These are phyloP conservation scores for Aspergillus asperescens DNA, from an alignment of 495 filamentous ascomycete genomes.

Conservation along the genomic window DNA sequence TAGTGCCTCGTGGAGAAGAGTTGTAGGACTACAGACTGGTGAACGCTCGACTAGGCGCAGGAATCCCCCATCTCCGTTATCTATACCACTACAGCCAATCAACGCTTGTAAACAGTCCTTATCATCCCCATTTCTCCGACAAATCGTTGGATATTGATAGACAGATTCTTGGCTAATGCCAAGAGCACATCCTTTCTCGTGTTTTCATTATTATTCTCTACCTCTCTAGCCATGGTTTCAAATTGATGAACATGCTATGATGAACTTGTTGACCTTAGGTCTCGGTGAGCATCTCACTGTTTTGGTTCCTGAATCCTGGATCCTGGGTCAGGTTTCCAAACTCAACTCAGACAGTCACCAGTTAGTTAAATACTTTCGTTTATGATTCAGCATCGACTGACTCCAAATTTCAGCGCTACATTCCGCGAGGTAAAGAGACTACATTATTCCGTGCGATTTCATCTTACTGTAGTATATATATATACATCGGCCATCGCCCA, in stretches of 20 bases:
- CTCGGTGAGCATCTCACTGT: background rate
- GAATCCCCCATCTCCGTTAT: conserved; percentile 13
- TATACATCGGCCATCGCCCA: too few species aligned
- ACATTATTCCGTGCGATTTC: too few species aligned
- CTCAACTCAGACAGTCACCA: too few species aligned
- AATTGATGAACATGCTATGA: background rate
- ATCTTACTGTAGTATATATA: too few species aligned
- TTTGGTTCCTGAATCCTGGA: too few species aligned
- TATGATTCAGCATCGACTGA: too few species aligned
- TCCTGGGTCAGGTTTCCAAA: background rate
- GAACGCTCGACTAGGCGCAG: background rate
- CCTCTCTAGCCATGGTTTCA: background rate
- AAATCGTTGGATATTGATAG: conserved; percentile 9
- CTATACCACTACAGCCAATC: conserved; percentile 8
- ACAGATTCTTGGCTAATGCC: conserved; percentile 6
- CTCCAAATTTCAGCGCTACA: too few species aligned
- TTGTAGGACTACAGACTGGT: background rate
- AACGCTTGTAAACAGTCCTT: background rate
- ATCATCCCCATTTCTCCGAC: conserved; percentile 14
- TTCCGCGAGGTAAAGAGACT: too few species aligned
- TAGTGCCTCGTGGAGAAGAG: background rate
- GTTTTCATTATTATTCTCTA: background rate
- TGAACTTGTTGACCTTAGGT: background rate
- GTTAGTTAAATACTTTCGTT: too few species aligned
- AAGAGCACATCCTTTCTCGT: conserved; percentile 1